Evolutionary conservation across 2,329 filamentous ascomycete genomes (phyloP), one percentile per base, ranked within the genome.

Genomic region (Trichoderma polysporum): DNA sequence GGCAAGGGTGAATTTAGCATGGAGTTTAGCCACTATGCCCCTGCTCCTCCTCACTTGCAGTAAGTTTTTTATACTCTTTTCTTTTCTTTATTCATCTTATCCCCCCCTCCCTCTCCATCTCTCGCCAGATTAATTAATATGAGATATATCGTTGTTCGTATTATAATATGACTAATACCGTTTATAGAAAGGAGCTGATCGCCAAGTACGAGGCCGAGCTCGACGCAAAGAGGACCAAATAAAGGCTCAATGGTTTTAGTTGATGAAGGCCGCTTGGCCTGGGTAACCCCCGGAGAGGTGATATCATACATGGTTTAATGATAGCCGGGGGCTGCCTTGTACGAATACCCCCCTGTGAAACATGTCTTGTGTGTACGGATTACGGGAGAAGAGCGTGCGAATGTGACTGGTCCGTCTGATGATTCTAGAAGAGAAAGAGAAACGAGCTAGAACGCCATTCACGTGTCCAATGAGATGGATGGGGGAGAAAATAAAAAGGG

Each of bases 1-100:
- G 95, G 95, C 69, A 99, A 99, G 86, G 95, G 95, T 74, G 95
- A 99, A 83, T 99, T 97, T 77, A 91, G 87, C 74, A 98, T 99
- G 95, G 95, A 99, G 81, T 99, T 99, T 76, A 95, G 91, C 79
- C 95, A 98, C 82, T 99, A 99, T 75, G 89, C 91, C 61, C 85
- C 93, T 60, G 93, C 95, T 68, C 91, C 94, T 57, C 88, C 88
- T 74, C 94, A 98, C 77, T 78, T 98, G 78, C 95, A 99, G 90
- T 91, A 90, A 99, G 90, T 91, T 89, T 33, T 12, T 50, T 15
- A 9, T 13, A 13, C 2, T 19, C 13, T 27, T 2, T 39, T 29
- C 27, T 56, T 27, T 27, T 27, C 13, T 49, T 49, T 27, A n/a
- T n/a, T 53, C 2, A 17, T 39, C 5, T 17, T 25, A 10, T n/a